Percentiles rank a stretch among this genome's conserved stretches.
phyloP scores from a whole-genome alignment of 352 stramenopile species.

The Phytophthora foliorum region DNA sequence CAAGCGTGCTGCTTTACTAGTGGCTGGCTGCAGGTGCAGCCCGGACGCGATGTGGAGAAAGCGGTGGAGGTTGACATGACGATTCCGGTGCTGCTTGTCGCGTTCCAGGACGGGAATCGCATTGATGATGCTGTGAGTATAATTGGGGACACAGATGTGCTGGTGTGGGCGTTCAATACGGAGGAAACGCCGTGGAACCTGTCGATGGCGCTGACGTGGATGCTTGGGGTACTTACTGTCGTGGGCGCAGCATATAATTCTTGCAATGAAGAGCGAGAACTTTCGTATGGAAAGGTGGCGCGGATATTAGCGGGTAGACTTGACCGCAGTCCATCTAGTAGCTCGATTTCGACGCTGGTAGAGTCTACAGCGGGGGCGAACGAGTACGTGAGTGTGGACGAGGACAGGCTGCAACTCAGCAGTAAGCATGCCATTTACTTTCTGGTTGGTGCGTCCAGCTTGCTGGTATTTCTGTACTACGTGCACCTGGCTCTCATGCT shows the following conservation, averaged over 20 bases:
- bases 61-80: neutral
- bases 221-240: constrained; percentile 61
- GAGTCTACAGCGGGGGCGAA: constrained; percentile 22
- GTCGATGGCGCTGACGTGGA: constrained; percentile 73
- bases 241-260: constrained; percentile 61
- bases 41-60: neutral
- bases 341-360: constrained; percentile 23
- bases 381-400: constrained; percentile 47
- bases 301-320: constrained; percentile 21
- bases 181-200: constrained; percentile 72
- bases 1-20: constrained; percentile 67
- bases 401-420: constrained; percentile 53
- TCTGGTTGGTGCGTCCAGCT: constrained; percentile 58
- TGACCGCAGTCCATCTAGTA: constrained; percentile 23
- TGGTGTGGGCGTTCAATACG: constrained; percentile 43
- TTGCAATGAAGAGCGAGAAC: constrained; percentile 55
- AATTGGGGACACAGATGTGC: constrained; percentile 21
- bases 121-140: constrained; percentile 40
- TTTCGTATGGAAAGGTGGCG: constrained; percentile 64
- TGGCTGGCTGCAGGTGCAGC: constrained; percentile 52
- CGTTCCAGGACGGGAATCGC: constrained; percentile 46
- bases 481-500: constrained; percentile 64
- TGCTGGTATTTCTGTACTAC: constrained; percentile 78
- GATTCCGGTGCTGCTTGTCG: constrained; percentile 56
- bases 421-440: constrained; percentile 66